Evolutionary conservation across 2,329 filamentous ascomycete genomes (phyloP).

Genomic region (Epichloe coenophiala): DNA sequence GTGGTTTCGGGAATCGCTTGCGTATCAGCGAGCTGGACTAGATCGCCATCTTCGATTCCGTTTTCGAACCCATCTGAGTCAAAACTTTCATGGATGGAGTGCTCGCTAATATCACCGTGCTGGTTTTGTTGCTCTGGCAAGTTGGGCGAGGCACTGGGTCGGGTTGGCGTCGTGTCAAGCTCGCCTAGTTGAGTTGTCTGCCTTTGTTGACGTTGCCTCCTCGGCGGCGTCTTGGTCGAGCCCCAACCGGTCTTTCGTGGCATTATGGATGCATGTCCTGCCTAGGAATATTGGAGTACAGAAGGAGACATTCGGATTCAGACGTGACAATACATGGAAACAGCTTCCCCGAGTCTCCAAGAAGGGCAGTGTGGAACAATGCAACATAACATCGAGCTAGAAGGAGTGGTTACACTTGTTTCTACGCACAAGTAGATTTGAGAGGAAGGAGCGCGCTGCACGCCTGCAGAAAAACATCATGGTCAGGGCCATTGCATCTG

Average conservation of each 20-base stretch:
- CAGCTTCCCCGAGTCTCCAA: not conserved
- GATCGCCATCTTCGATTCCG: constrained; percentile 13
- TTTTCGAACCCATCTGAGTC: constrained; percentile 11
- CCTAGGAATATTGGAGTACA: not conserved
- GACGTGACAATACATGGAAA: not conserved
- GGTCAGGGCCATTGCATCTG: not conserved
- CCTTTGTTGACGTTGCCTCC: constrained; percentile 6
- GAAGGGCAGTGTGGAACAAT: not conserved
- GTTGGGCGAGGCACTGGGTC: constrained; percentile 9
- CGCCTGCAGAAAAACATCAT: not conserved
- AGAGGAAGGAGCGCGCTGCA: not conserved
- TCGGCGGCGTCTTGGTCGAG: constrained; percentile 1
- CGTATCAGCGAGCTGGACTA: constrained; percentile 9
- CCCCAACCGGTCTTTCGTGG: not conserved
- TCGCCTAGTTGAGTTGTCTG: constrained; percentile 13
- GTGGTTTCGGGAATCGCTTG: not conserved
- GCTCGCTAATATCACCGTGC: not conserved
- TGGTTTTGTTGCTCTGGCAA: not conserved
- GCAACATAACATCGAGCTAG: not conserved
- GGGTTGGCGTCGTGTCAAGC: constrained; percentile 22
- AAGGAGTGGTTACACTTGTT: not conserved
- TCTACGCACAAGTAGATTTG: not conserved
- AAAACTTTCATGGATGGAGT: not conserved
- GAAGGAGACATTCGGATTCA: not conserved
- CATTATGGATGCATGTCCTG: not conserved